Base-by-base conservation (phyloP, 179 eudicot species). In the Beta lomatogona region DNA sequence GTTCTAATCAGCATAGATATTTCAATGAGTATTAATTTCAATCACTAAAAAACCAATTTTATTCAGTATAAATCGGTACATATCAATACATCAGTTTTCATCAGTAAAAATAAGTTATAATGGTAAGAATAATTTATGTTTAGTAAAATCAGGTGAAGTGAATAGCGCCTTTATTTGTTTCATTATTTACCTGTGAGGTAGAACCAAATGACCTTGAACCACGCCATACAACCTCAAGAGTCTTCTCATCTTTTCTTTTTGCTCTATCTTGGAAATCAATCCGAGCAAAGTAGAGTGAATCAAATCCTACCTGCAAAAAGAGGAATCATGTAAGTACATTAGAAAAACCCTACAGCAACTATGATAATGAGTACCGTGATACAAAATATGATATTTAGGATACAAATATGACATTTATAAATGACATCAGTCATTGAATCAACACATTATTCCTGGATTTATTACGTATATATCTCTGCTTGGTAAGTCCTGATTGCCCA, bases 201-300 rank as follows among this genome's bases (percentile, higher is more conserved):
- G 95, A 85, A 81, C 95, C 90, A 80, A 95, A 95, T 50, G 98
- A 90, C 81, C 80, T 92, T 54, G 98, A 95, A 61, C 95, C 98
- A 83, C 84, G 91, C 99, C 99, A 95, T 73, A 95, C 83, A 71
- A 94, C 88, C 87, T 95, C 97, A 75, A 95, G 99, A 80, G 88
- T 87, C 88, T 92, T 95, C 45, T 90, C 89, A 71, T 79, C 78
- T 86, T 84, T 89, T 18, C 97, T 71, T 87, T 92, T 94, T 77
- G 92, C 93, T 88, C 99, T 89, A 82, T 95, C 97, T 92, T 95
- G 97, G 85, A 92, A 95, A 86, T 93, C 98, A 85, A 95, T 95
- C 16, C 99, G 89, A 66, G 94, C 98, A 84, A 95, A 94, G 83
- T 77, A 95, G 55, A 95, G 88, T 65, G 99, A 94, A 86, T 95